A percentile compares a stretch with the other conserved stretches of the same genome.
phyloP scores from a whole-genome alignment of 257 asterid species.

The Petunia secreta region DNA sequence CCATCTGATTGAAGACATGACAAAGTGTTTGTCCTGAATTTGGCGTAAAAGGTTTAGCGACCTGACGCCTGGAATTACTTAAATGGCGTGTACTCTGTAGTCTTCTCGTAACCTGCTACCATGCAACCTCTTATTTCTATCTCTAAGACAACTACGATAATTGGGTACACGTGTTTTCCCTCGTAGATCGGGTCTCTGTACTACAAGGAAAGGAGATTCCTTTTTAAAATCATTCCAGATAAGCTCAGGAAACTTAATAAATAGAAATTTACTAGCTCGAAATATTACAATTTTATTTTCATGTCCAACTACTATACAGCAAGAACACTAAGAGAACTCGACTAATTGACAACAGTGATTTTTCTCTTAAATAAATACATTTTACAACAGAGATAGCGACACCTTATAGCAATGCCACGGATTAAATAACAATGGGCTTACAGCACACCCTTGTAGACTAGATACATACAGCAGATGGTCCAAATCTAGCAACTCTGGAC shows the following conservation, averaged over 20 bases:
- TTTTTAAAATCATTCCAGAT: background rate
- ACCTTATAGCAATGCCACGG: background rate
- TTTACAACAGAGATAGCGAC: background rate
- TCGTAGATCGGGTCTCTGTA: no score
- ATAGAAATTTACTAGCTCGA: slow-evolving; percentile 21
- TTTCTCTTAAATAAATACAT: background rate
- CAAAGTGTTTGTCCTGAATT: no score
- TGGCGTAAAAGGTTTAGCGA: no score
- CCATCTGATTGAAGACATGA: no score
- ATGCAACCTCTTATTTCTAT: no score
- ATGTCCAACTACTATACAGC: slow-evolving; percentile 20
- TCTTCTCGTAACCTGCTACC: no score
- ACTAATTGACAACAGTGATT: background rate
- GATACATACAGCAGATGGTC: slow-evolving; percentile 20
- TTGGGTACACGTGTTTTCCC: no score
- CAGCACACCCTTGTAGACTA: slow-evolving; percentile 9
- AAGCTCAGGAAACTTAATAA: background rate
- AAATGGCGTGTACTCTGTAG: no score
- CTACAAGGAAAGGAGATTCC: background rate
- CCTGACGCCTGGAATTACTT: no score
- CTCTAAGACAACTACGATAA: no score
- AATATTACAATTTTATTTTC: background rate
- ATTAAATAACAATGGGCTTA: background rate
- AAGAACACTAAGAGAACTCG: background rate
- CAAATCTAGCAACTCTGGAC: slow-evolving; percentile 11